These are phyloP conservation scores for Clonostachys sp. DNA, from an alignment of 2,329 filamentous ascomycete genomes.

Conservation along the genomic window DNA sequence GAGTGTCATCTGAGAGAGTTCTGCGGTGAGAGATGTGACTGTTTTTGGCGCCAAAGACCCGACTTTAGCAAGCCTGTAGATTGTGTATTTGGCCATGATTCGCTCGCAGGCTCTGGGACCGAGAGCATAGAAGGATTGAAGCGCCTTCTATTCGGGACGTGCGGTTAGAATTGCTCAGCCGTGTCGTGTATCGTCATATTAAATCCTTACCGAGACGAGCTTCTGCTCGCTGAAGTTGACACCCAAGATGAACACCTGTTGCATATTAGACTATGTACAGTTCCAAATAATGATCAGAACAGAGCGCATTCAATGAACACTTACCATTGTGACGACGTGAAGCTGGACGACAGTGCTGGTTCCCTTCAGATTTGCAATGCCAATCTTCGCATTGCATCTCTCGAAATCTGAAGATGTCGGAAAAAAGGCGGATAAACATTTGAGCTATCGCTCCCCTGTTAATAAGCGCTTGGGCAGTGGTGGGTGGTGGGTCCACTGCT, in stretches of 20 bases:
- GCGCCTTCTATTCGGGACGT: conserved; percentile 50
- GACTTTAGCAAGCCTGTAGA: conserved; percentile 78
- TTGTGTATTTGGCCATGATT: conserved; percentile 84
- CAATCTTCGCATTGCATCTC: no score
- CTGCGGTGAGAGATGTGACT: conserved; percentile 75
- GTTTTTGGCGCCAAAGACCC: conserved; percentile 71
- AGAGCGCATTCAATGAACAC: no score
- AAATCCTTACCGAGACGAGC: conserved; percentile 68
- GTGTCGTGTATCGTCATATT: background rate
- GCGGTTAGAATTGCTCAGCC: no score
- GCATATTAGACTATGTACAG: background rate
- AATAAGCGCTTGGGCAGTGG: no score
- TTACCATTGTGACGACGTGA: no score
- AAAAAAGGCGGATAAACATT: no score
- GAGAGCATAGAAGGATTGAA: conserved; percentile 83
- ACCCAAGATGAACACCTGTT: conserved; percentile 77
- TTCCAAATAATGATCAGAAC: no score
- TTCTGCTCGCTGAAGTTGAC: conserved; percentile 80
- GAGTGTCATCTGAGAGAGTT: conserved; percentile 87
- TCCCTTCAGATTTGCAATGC: no score
- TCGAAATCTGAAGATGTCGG: no score
- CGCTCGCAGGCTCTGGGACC: conserved; percentile 65
- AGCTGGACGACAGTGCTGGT: no score
- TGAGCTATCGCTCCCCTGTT: no score
- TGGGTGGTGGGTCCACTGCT: no score